Base-by-base conservation (phyloP, 1,284 basidiomycete genomes). In the Apiotrichum sp. region DNA sequence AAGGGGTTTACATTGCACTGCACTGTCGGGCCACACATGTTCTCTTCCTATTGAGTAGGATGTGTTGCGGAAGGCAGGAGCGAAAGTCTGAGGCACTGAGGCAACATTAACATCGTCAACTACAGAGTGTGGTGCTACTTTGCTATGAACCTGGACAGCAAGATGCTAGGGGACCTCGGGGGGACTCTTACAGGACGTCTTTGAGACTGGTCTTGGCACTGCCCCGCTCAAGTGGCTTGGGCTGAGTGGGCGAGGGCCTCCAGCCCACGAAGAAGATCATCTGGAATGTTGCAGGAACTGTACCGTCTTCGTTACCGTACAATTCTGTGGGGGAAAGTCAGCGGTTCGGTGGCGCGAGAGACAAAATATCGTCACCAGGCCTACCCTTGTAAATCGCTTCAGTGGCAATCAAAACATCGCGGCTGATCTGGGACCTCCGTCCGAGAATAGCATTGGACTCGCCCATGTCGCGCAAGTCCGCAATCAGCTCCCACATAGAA, bases 191-290 rank as follows among this genome's bases (percentile, higher is more conserved):
- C 46, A 93, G 73, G 13, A 90, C 81, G 47, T 97, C 88, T 73
- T 89, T 89, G 50, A 98, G 75, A 65, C 82, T 90, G 0, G 84
- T 83, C 74, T 88, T 78, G 2, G 84, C 95, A 3, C 86, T 82
- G n/a, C 95, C 95, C 67, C 92, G 79, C 69, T 88, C 83, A 4
- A 95, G 79, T 0, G 93, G 85, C 72, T 91, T 87, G 5, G 87
- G 88, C 75, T 97, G 91, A 31, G 76, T 85, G 1, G 87, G 83
- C 3, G 86, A 82, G 16, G 93, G 92, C 71, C 93, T 97, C 95
- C 96, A 99, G n/a, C 96, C 95, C 74, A 98, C 97, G 91, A 98
- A 86, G 73, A 89, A 97, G 59, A 98, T 92, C 52, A 98, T 80
- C 70, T 95, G 89, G 77, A 97, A 99, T 4, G 96, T 98, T 11